Conservation (phyloP, 768 basidiomycete species). For the Cystofilobasidium bisporidii region DNA sequence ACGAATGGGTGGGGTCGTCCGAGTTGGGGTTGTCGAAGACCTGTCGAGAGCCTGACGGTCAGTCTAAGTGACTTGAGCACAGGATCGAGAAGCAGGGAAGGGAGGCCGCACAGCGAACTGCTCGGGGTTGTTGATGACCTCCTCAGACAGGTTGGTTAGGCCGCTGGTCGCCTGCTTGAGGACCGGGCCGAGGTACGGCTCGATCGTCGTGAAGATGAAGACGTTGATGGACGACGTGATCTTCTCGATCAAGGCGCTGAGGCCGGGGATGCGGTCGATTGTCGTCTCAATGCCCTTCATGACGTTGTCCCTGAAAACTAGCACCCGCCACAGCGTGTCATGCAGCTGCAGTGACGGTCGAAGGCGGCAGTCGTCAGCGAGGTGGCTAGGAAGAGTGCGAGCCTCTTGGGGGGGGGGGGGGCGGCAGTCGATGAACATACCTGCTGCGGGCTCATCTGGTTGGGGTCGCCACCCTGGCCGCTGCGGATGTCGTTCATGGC, state of each 20-base stretch:
- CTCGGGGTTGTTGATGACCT: conserved; percentile 27
- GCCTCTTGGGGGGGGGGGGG: neutral
- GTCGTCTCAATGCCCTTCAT: conserved; percentile 26
- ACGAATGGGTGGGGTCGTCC: conserved; percentile 28
- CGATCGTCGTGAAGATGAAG: conserved; percentile 25
- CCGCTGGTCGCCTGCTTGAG: conserved; percentile 27
- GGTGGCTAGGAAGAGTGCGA: neutral
- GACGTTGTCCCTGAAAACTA: conserved; percentile 62
- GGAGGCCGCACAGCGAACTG: conserved; percentile 8
- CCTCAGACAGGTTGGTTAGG: conserved; percentile 6
- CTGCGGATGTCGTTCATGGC: conserved; percentile 66
- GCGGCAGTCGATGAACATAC: neutral
- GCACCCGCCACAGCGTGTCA: conserved; percentile 68
- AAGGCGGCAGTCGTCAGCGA: neutral
- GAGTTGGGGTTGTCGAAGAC: conserved; percentile 24
- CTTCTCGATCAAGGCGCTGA: conserved; percentile 20
- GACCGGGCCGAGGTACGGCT: conserved; percentile 28
- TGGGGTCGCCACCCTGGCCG: conserved; percentile 56
- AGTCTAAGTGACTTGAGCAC: neutral
- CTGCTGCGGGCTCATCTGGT: conserved; percentile 70
- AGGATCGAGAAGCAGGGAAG: neutral
- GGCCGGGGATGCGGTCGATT: conserved; percentile 23
- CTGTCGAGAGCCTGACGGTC: neutral
- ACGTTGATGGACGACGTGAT: conserved; percentile 9
- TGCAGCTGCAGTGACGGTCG: conserved; percentile 70